Percentiles rank a stretch among this genome's conserved stretches.
Evolutionary conservation across 192 early-diverging fungal species (phyloP).

Genomic region (Coemansia sp.): DNA sequence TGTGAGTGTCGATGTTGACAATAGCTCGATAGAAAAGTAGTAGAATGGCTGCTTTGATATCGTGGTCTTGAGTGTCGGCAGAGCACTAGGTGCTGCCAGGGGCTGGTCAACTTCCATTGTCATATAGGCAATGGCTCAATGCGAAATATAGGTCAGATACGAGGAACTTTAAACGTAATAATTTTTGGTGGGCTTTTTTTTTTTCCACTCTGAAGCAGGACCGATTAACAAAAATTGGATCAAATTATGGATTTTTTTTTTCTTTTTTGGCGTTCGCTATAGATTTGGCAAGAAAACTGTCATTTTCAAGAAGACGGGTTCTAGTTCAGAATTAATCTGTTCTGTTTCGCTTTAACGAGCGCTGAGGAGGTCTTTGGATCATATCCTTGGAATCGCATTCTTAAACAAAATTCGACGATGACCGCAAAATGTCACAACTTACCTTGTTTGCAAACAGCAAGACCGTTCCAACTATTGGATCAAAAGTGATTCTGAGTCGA

Average conservation of each 20-base stretch:
- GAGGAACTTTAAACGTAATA: too few species aligned
- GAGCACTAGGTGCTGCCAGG: not conserved
- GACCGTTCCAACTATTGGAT: not conserved
- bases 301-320: not conserved
- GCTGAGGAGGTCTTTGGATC: not conserved
- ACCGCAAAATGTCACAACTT: constrained; percentile 1
- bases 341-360: not conserved
- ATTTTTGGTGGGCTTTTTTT: too few species aligned
- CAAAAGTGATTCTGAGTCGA: constrained; percentile 3
- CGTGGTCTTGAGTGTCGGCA: constrained; percentile 32
- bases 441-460: constrained; percentile 1
- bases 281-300: not conserved
- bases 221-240: not conserved
- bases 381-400: not conserved
- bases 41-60: constrained; percentile 51
- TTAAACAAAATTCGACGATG: constrained; percentile 1
- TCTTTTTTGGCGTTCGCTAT: not conserved
- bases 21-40: constrained; percentile 40
- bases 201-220: not conserved
- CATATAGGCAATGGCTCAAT: not conserved
- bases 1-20: not conserved
- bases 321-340: not conserved
- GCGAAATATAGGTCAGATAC: not conserved
- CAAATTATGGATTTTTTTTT: not conserved
- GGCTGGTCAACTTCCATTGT: constrained; percentile 25